phyloP scores from a whole-genome alignment of 345 rosid genomes.

The Melaleuca alternifolia region DNA sequence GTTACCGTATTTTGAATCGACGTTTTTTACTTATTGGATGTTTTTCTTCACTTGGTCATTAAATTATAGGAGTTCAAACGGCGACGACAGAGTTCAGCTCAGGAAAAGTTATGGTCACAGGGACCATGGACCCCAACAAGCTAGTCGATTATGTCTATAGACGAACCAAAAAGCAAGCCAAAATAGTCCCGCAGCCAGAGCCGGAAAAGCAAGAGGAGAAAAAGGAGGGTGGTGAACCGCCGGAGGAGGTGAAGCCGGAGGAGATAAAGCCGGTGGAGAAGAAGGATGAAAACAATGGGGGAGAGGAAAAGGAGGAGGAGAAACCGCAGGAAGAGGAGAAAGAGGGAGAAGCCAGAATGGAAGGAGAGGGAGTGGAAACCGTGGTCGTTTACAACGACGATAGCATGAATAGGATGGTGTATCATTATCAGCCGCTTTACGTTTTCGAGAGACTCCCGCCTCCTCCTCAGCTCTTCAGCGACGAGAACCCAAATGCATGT shows the following conservation, averaged over 20 bases:
- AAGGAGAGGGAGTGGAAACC: not conserved
- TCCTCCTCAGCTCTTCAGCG: slow-evolving; percentile 69
- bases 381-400: slow-evolving; percentile 17
- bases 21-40: not conserved
- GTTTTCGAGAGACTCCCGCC: slow-evolving; percentile 58
- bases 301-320: slow-evolving; percentile 1
- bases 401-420: slow-evolving; percentile 43
- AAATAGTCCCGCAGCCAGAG: slow-evolving; percentile 48
- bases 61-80: slow-evolving; percentile 58
- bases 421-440: slow-evolving; percentile 55
- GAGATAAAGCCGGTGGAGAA: not conserved
- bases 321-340: slow-evolving; percentile 6
- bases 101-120: slow-evolving; percentile 70
- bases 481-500: slow-evolving; percentile 93
- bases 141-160: slow-evolving; percentile 76
- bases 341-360: not conserved
- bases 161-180: slow-evolving; percentile 71
- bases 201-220: slow-evolving; percentile 25
- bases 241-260: not conserved
- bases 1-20: not conserved
- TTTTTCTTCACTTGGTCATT: not conserved
- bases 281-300: not conserved
- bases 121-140: slow-evolving; percentile 75
- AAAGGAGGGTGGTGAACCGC: slow-evolving; percentile 10
- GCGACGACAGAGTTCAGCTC: slow-evolving; percentile 53